These are phyloP conservation scores for Adansonia gregorii DNA, from an alignment of 441 rosid genomes.

Conservation along the genomic window DNA sequence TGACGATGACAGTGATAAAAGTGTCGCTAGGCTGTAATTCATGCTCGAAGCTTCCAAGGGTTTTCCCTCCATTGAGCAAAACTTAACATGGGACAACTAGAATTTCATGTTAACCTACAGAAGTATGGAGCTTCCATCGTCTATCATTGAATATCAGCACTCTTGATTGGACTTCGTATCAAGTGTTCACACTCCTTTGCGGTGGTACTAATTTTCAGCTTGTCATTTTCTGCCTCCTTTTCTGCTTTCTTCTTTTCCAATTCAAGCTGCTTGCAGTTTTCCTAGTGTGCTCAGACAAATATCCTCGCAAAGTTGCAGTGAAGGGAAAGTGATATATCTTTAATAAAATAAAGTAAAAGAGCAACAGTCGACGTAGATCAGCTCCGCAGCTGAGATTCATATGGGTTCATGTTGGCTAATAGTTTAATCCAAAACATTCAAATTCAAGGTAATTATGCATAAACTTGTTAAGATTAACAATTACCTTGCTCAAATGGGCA, in stretches of 20 bases:
- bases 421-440: background rate
- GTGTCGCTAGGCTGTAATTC: background rate
- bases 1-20: background rate
- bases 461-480: background rate
- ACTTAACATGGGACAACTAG: background rate
- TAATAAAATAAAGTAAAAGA: background rate
- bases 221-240: conserved; percentile 60
- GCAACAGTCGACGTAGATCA: background rate
- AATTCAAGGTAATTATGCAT: conserved; percentile 3
- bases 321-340: background rate
- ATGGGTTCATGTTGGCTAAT: conserved; percentile 15
- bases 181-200: conserved; percentile 35
- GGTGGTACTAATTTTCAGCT: conserved; percentile 36
- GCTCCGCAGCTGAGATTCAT: conserved; percentile 2
- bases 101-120: background rate
- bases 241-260: conserved; percentile 69
- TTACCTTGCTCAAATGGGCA: conserved; percentile 78
- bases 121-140: background rate
- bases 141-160: conserved; percentile 37
- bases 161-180: conserved; percentile 28
- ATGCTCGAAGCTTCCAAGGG: conserved; percentile 16
- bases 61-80: conserved; percentile 7
- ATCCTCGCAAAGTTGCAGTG: conserved; percentile 65
- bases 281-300: conserved; percentile 76
- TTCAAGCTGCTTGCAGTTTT: conserved; percentile 79